These are phyloP conservation scores for Penicillium diatomitis DNA, from an alignment of 495 filamentous ascomycete genomes.

Conservation along the genomic window DNA sequence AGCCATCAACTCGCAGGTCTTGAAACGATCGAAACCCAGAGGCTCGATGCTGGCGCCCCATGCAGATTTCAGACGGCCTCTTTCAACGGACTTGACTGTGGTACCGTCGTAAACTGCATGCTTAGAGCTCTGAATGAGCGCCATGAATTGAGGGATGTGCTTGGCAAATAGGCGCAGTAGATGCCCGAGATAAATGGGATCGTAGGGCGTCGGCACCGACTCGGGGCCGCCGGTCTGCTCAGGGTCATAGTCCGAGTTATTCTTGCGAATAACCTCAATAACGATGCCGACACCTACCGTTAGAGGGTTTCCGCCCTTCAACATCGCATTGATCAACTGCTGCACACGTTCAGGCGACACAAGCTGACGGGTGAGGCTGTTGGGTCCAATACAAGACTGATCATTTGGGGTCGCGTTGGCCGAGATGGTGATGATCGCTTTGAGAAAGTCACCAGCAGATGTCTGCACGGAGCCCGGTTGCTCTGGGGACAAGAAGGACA, in stretches of 20 bases:
- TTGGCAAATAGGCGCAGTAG: constrained; percentile 85
- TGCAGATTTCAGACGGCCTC: constrained; percentile 65
- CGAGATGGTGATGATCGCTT: constrained; percentile 97
- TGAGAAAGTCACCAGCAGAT: constrained; percentile 94
- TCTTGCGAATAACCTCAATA: constrained; percentile 98
- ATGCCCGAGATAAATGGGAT: constrained; percentile 93
- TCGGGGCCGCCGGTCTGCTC: constrained; percentile 73
- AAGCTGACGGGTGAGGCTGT: constrained; percentile 89
- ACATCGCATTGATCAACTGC: constrained; percentile 79
- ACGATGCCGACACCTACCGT: constrained; percentile 96
- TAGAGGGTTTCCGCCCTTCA: constrained; percentile 84
- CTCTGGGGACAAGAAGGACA: constrained; percentile 78
- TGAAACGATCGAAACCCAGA: constrained; percentile 94
- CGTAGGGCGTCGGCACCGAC: constrained; percentile 67
- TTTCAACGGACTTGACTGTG: constrained; percentile 48
- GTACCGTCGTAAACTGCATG: constrained; percentile 52
- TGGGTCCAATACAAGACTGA: constrained; percentile 94
- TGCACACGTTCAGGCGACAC: constrained; percentile 83
- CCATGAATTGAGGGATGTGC: constrained; percentile 94
- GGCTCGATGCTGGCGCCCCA: constrained; percentile 91
- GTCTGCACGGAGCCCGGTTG: constrained; percentile 83
- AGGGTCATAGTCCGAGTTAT: constrained; percentile 97
- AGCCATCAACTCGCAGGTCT: constrained; percentile 98
- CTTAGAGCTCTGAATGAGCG: constrained; percentile 61
- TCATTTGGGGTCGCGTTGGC: constrained; percentile 97